Conservation (phyloP, 2,329 filamentous ascomycete genomes). For the Colletotrichum nymphaeae region DNA sequence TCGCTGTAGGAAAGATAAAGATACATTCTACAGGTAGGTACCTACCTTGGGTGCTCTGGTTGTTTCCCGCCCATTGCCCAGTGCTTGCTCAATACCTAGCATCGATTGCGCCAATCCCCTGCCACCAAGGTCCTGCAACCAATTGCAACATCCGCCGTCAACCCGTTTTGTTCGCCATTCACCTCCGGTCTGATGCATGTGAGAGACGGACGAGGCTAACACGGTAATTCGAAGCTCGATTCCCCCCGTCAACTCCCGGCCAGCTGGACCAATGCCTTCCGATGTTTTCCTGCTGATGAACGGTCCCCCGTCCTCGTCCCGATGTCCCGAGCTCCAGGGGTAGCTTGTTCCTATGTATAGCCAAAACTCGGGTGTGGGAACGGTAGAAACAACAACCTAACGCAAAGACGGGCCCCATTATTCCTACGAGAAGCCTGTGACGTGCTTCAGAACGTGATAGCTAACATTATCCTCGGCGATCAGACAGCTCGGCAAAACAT, state of each 20-base stretch:
- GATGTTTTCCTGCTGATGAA: slow-evolving; percentile 20
- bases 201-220: not conserved
- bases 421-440: not conserved
- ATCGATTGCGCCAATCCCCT: not conserved
- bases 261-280: slow-evolving; percentile 10
- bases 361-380: slow-evolving; percentile 31
- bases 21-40: slow-evolving; percentile 14
- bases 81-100: not conserved
- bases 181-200: slow-evolving; percentile 18
- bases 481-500: not conserved
- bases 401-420: not conserved
- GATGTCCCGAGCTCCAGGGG: not conserved
- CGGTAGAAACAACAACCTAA: slow-evolving; percentile 15
- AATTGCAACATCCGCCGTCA: not conserved
- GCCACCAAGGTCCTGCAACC: not conserved
- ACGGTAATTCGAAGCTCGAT: not conserved
- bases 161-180: slow-evolving; percentile 3
- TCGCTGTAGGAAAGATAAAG: slow-evolving; percentile 3
- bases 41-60: not conserved
- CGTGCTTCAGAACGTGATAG: slow-evolving; percentile 11
- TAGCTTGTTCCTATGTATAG: slow-evolving; percentile 38
- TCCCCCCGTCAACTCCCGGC: slow-evolving; percentile 29
- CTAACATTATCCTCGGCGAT: not conserved
- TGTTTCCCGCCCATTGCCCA: not conserved
- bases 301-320: not conserved